phyloP scores from a whole-genome alignment of 331 rosid genomes.

The Cydonia oblonga region DNA sequence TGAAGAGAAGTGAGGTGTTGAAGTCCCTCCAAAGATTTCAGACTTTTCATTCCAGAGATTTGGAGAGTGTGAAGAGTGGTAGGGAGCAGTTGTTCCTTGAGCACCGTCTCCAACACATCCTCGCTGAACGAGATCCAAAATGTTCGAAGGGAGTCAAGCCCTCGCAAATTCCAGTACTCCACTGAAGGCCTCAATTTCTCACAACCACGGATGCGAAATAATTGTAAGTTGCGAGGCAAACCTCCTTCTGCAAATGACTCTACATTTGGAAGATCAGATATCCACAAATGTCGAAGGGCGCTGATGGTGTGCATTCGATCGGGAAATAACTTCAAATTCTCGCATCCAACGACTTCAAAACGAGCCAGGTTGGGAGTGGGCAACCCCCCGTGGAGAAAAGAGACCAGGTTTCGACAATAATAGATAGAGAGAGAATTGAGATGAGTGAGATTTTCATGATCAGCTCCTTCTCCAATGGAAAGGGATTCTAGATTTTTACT shows the following conservation, averaged over 20 bases:
- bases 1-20: background rate
- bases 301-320: background rate
- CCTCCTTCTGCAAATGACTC: background rate
- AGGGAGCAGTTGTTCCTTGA: conserved; percentile 4
- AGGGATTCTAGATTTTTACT: background rate
- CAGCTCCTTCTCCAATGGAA: background rate
- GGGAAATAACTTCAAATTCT: background rate
- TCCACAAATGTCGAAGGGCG: background rate
- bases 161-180: background rate
- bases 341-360: background rate
- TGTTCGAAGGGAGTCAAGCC: background rate
- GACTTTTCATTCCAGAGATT: accelerated
- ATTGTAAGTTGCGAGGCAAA: background rate
- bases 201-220: accelerated
- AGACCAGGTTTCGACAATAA: background rate
- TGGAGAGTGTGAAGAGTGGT: background rate
- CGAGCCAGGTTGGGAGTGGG: background rate
- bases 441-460: background rate
- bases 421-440: accelerated
- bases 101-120: background rate
- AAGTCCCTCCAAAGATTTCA: background rate
- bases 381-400: background rate
- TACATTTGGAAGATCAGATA: background rate
- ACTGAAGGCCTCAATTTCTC: background rate
- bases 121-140: background rate